These are phyloP conservation scores for Suillus variegatus DNA, from an alignment of 768 basidiomycete species.

Conservation along the genomic window DNA sequence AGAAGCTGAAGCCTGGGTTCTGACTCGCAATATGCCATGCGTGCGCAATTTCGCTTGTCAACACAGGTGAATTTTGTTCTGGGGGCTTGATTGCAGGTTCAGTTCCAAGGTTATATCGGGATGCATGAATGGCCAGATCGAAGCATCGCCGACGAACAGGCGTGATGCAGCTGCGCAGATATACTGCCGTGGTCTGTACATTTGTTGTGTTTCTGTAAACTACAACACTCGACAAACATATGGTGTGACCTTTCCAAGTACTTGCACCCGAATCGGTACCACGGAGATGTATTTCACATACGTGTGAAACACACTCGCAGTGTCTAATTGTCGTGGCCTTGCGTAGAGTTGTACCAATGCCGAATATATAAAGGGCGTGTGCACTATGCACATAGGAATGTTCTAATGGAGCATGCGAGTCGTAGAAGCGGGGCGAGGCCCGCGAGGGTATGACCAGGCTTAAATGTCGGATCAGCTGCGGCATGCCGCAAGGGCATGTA, in stretches of 20 bases:
- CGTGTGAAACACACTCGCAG: constrained; percentile 10
- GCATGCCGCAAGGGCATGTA: neutral
- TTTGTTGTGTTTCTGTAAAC: neutral
- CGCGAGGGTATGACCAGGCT: neutral
- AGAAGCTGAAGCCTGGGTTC: neutral
- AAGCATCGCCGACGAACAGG: neutral
- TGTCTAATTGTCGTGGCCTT: constrained; percentile 23
- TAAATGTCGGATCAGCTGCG: neutral
- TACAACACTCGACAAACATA: neutral
- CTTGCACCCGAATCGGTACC: neutral
- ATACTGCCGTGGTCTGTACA: too few species aligned
- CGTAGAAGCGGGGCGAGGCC: neutral
- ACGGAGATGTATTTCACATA: neutral
- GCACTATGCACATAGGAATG: constrained; percentile 16
- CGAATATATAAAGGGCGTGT: constrained; percentile 22
- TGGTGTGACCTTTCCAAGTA: neutral
- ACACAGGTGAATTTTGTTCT: neutral
- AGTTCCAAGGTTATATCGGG: neutral
- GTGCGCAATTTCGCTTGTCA: neutral
- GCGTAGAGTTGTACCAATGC: constrained; percentile 22
- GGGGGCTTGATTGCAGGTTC: neutral
- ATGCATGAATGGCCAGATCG: neutral
- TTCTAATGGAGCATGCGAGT: constrained; percentile 11
- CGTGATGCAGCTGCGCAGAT: too few species aligned
- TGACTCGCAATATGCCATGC: neutral